A percentile compares a stretch with the other conserved stretches of the same genome.
Evolutionary conservation across 2,329 filamentous ascomycete species (phyloP).

Genomic region (Fusarium sp.): DNA sequence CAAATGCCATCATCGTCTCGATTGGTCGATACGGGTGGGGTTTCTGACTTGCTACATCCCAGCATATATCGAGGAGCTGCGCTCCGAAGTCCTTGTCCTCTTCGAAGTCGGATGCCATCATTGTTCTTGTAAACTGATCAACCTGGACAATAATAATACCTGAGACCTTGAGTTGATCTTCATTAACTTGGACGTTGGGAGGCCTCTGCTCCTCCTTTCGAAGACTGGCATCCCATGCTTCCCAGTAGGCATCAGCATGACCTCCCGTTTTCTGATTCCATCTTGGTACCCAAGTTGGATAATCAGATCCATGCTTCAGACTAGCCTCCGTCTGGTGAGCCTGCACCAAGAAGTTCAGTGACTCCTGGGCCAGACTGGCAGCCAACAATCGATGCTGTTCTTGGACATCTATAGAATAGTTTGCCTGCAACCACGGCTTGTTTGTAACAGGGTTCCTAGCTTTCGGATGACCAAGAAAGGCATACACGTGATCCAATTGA

Average conservation of each 20-base stretch:
- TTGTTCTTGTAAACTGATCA: slow-evolving; percentile 9
- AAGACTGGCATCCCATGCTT: slow-evolving; percentile 17
- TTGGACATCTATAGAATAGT: slow-evolving; percentile 1
- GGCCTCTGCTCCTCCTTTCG: background rate
- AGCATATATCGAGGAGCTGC: slow-evolving; percentile 3
- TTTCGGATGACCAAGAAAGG: slow-evolving; percentile 12
- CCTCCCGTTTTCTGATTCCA: background rate
- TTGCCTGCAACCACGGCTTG: slow-evolving; percentile 2
- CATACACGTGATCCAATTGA: slow-evolving; percentile 11
- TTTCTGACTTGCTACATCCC: background rate
- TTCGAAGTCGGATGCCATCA: background rate
- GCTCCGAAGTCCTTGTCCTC: background rate
- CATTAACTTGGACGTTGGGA: background rate
- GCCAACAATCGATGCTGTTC: slow-evolving; percentile 12
- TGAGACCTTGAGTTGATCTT: background rate
- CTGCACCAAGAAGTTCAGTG: slow-evolving; percentile 5
- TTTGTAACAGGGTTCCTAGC: background rate
- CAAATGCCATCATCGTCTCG: background rate
- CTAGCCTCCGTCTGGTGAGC: slow-evolving; percentile 1
- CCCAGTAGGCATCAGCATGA: slow-evolving; percentile 17
- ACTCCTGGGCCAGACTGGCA: background rate
- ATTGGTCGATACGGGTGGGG: background rate
- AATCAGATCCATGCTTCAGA: background rate
- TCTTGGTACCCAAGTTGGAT: slow-evolving; percentile 7
- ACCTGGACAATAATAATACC: background rate